Conservation (phyloP, 371 early-diverging fungal species). For the Smittium culicis region DNA sequence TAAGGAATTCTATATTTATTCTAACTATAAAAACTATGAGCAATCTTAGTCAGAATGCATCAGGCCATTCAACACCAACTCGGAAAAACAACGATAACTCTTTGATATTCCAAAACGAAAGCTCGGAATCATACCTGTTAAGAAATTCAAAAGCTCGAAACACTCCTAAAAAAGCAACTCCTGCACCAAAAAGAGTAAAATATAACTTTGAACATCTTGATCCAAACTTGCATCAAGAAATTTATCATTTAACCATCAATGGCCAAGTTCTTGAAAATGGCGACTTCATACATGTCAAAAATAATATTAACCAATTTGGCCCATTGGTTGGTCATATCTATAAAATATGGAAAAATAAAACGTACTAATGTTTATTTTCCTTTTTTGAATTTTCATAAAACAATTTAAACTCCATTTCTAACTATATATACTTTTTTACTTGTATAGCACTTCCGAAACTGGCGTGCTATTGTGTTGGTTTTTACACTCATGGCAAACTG, state of each 20-base stretch:
- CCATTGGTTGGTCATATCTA: conserved; percentile 4
- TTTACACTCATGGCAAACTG: conserved; percentile 8
- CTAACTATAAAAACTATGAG: too few species aligned
- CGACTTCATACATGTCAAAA: conserved; percentile 4
- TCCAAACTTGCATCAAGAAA: not conserved
- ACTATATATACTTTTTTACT: not conserved
- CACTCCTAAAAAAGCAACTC: not conserved
- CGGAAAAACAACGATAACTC: not conserved
- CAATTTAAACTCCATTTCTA: too few species aligned
- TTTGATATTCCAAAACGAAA: not conserved
- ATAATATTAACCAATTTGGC: not conserved
- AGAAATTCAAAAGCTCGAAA: not conserved
- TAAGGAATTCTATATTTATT: too few species aligned
- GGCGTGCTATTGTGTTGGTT: conserved; percentile 5
- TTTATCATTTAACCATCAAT: not conserved
- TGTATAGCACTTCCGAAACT: not conserved
- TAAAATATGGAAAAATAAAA: not conserved
- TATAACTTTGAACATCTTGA: not conserved
- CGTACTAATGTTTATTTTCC: not conserved
- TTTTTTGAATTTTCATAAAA: not conserved
- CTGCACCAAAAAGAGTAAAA: not conserved
- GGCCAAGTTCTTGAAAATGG: conserved; percentile 1
- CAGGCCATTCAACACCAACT: not conserved
- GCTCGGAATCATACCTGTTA: not conserved
- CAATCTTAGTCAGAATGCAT: too few species aligned